Evolutionary conservation across 2,329 filamentous ascomycete species (phyloP).

Genomic region (Balansia obtecta): DNA sequence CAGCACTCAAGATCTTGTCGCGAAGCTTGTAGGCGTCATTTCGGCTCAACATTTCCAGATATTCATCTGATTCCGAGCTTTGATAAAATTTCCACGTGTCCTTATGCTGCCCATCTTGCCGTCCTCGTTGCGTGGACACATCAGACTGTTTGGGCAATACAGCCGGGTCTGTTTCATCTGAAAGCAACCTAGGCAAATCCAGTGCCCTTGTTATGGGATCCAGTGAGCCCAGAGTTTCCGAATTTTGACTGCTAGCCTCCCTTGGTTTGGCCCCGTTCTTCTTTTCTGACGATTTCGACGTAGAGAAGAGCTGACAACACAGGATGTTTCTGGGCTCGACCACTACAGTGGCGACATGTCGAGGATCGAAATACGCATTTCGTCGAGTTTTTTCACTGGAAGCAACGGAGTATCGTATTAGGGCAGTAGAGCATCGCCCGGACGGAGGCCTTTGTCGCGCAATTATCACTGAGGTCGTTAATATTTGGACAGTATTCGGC

Average conservation of each 20-base stretch:
- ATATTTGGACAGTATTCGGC: not conserved
- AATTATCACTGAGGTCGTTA: not conserved
- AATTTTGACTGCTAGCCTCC: conserved; percentile 4
- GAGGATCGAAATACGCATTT: not conserved
- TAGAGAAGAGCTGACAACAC: not conserved
- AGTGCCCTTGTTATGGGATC: not conserved
- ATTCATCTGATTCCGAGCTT: conserved; percentile 9
- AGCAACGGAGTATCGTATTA: conserved; percentile 7
- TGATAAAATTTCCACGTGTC: conserved; percentile 18
- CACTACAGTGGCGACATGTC: not conserved
- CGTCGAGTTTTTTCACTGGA: not conserved
- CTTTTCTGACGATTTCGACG: conserved; percentile 8
- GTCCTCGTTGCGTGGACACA: conserved; percentile 11
- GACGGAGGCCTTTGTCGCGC: not conserved
- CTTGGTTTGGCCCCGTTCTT: conserved; percentile 11
- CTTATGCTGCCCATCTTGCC: conserved; percentile 11
- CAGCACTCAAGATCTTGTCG: conserved; percentile 18
- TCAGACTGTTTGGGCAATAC: conserved; percentile 7
- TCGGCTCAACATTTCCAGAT: conserved; percentile 11
- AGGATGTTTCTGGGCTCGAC: not conserved
- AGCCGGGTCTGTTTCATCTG: conserved; percentile 1
- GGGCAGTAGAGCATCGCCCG: conserved; percentile 9
- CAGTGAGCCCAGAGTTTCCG: not conserved
- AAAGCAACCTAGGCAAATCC: not conserved
- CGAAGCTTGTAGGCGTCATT: conserved; percentile 15